Evolutionary conservation across 306 rosid species (phyloP), one percentile per base, ranked within the genome.

Genomic region (Carpinus viminea): DNA sequence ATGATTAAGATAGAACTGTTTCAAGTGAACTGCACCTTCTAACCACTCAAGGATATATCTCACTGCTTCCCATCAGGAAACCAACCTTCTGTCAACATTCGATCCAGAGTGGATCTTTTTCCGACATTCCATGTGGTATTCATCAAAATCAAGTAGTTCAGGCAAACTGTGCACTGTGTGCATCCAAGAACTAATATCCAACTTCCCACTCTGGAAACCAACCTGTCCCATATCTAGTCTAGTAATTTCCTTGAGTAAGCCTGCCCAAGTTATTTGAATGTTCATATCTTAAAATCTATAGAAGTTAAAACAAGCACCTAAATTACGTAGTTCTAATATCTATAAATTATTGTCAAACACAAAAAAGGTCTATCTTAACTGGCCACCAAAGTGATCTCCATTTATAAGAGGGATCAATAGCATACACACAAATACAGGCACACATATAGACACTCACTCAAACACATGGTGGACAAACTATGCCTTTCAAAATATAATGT

Each of bases 191-290:
- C 52, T 55, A 55, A 28, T 34, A 10, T 15, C 45, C 69, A 62
- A 62, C 45, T 31, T 34, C 69, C 69, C 43, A 5, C 43, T 31
- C 43, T 31, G 45, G 46, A 28, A 62, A 62, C 45, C 46, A 26
- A 31, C 20, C 69, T 34, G 26, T 38, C 48, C 50, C 48, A 38
- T 66, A 38, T 65, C 71, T 4, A 8, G 71, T 66, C 46, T 5
- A 34, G 43, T 36, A 18, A 66, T 12, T 16, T 59, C 43, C 47
- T 38, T 0, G 18, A 66, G 46, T 66, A 38, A 66, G 17, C 7
- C 26, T 38, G 18, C 47, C 76, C 65, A 36, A 73, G 50, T 52
- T 54, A 53, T 11, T 73, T 73, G 51, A n/a, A 53, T 18, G 21
- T 73, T 36, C 52, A 24, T 7, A 17, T 53, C 26, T 43, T 38